Evolutionary conservation across 139 green algal species (phyloP), one percentile per base, ranked within the genome.

Genomic region (Chlorella vulgaris): DNA sequence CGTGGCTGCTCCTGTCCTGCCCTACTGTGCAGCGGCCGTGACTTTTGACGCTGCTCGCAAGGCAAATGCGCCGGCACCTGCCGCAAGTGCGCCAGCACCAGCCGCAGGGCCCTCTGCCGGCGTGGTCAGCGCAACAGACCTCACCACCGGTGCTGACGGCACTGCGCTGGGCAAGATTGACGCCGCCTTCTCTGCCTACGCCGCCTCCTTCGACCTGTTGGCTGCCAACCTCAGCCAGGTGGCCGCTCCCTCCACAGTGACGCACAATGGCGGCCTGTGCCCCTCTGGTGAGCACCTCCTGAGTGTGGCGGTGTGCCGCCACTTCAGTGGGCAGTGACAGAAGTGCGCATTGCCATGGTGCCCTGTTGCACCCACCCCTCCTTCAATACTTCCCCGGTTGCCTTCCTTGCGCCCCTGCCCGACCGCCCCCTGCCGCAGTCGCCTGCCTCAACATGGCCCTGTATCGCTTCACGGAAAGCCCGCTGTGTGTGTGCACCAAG

Each of bases 381-480:
- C 47, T 58, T 58, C 47, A 6, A 29, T 68, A 18, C 69, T 31
- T 2, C 43, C 7, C 22, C 29, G 3, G 15, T 61, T 40, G 4
- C 69, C 33, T 42, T n/a, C 67, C 35, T 24, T 29, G 1, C 8
- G 24, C 21, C 43, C 13, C 39, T 21, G 1, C 68, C n/a, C 24
- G 47, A 4, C 58, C 78, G 19, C 33, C 28, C 51, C 26, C 15
- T 33, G 5, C 21, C 69, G 71, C 71, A 82, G 70, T 42, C 7
- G 73, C 50, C 53, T 86, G 81, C 81, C 68, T 86, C 33, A 82
- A 82, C 33, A 24, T 82, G 62, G 42, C 42, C 3, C 51, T 77
- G 36, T 86, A 86, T 69, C 40, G 38, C 26, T 82, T 74, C 70
- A 53, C 69, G 6, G 61, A 86, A 13, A 82, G 69, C 69, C 78